Evolutionary conservation across 1,284 basidiomycete species (phyloP).

Genomic region (Austroboletus niveus): DNA sequence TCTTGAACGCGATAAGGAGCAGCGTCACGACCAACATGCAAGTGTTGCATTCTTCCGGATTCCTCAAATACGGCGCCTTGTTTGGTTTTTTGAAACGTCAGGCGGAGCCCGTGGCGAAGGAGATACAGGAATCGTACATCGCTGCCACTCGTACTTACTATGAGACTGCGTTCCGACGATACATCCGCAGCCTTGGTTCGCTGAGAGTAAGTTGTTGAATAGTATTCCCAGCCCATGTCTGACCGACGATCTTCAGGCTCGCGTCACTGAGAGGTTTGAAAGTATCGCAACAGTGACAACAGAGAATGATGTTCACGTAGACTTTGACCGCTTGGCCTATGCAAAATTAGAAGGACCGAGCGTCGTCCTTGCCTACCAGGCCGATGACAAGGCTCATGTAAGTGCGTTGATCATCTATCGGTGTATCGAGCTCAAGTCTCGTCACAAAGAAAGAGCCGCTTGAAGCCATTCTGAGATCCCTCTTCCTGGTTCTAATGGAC

Average conservation of each 20-base stretch:
- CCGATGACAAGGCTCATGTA: conserved; percentile 82
- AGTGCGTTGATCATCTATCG: conserved; percentile 29
- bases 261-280: conserved; percentile 64
- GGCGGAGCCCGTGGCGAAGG: conserved; percentile 78
- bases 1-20: conserved; percentile 79
- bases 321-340: conserved; percentile 60
- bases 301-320: conserved; percentile 39
- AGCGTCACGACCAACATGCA: conserved; percentile 93
- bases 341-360: conserved; percentile 76
- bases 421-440: conserved; percentile 5
- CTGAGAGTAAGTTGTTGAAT: conserved; percentile 55
- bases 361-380: conserved; percentile 81
- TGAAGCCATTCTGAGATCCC: conserved; percentile 82
- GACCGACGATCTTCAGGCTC: conserved; percentile 40
- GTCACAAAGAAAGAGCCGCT: conserved; percentile 72
- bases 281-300: conserved; percentile 47
- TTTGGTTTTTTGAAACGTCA: conserved; percentile 87
- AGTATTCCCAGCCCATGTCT: not conserved
- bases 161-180: conserved; percentile 93
- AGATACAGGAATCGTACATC: conserved; percentile 88
- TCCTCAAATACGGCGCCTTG: conserved; percentile 83
- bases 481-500: conserved; percentile 88
- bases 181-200: conserved; percentile 76
- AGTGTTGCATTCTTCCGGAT: conserved; percentile 85
- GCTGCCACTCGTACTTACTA: conserved; percentile 87